Evolutionary conservation across 345 rosid genomes (phyloP), one percentile per base, ranked within the genome.

Genomic region (Populus davidiana): DNA sequence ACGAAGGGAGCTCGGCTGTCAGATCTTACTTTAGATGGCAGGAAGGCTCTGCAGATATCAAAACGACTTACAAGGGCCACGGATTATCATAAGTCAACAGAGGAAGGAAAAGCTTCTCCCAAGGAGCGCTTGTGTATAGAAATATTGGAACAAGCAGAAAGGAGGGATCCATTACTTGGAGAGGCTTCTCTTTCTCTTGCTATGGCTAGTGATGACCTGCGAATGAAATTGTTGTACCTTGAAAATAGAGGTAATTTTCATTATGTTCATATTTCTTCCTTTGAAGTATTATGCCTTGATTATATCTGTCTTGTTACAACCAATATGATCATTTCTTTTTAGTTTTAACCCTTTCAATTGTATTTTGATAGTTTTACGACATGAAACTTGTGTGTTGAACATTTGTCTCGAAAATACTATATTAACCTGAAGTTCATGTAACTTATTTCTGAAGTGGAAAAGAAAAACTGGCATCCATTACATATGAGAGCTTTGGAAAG

Each of bases 1-100:
- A 89, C 89, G 7, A 94, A 91, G 84, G 98, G 97, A 25, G 98
- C 97, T 43, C 76, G 84, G 64, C 87, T 91, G 12, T 85, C 86
- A 1, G 93, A 88, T 76, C 90, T 88, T 56, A 90, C 96, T 7
- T 69, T 41, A 0, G 98, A 92, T 75, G 96, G 94, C 75, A 86
- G 91, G 83, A 94, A 90, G 49, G 92, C 97, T 50, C 86, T 94
- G 2, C 86, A 86, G 79, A 94, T 94, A 20, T 85, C 91, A 3
- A 92, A 90, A 72, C 78, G 87, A 70, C 88, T 91, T 33, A 90
- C 92, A 8, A 87, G 81, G 73, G 92, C 93, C 17, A 81, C 71
- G 5, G 93, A 92, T 77, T 89, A 86, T 85, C 82, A 78, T 68
- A 82, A 72, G 73, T 16, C 80, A 72, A 81, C 79, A 0, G 96